Evolutionary conservation across 345 rosid genomes (phyloP), one percentile per base, ranked within the genome.

Genomic region (Mangifera indica): DNA sequence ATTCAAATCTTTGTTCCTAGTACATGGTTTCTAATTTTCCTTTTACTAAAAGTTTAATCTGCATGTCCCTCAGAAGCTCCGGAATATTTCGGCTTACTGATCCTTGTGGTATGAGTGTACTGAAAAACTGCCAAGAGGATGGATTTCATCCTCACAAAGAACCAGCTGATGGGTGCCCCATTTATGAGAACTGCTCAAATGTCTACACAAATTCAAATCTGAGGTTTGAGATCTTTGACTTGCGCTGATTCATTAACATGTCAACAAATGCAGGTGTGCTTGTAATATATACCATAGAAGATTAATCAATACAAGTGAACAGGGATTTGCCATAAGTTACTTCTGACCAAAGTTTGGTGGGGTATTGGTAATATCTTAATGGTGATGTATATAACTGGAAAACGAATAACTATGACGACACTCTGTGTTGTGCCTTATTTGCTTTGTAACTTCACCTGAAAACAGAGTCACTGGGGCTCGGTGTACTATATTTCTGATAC

Each of bases 221-320:
- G 58, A 85, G 98, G 83, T 89, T 93, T 20, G 96, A 93, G 82
- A 90, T 91, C 74, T 91, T 91, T 67, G 97, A 93, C 80, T 78
- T 93, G 82, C 96, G 98, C 49, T 86, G 70, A 84, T 72, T 69
- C 48, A 45, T 62, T 37, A 14, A 40, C 51, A 15, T 8, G 11
- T 59, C 25, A 13, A 21, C 57, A 9, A 40, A 55, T 21, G 54
- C 26, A 13, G 20, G n/a, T 24, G 37, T 66, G 10, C 73, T 34
- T 49, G 55, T 52, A 26, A 67, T 32, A 70, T 22, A 11, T 5
- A 10, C 63, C 11, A 13, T 1, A 51, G 67, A 66, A 61, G 18
- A 32, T 52, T 40, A 37, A 9, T 18, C 42, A 46, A 71, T 59
- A 34, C 42, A 57, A 64, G 63, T 45, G 13, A 76, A 40, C 21